Conservation (phyloP, 208 protist species). For the Leishmania tropica region DNA sequence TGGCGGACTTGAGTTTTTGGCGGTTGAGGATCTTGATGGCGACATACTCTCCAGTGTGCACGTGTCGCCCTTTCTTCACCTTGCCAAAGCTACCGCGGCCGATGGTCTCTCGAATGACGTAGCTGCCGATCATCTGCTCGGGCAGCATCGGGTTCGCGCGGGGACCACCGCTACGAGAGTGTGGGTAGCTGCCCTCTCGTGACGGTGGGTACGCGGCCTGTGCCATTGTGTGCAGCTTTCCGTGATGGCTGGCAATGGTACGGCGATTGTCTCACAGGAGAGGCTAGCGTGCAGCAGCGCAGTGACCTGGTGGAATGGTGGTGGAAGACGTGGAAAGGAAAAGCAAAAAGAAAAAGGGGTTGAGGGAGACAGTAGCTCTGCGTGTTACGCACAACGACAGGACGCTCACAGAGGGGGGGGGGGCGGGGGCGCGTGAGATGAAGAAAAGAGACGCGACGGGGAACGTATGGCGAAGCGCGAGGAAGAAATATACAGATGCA, state of each 20-base stretch:
- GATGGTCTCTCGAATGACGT: slow-evolving; percentile 98
- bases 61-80: slow-evolving; percentile 98
- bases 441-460: not conserved
- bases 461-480: not conserved
- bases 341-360: not conserved
- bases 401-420: not conserved
- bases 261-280: not conserved
- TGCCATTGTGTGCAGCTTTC: slow-evolving; percentile 15
- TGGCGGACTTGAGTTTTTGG: slow-evolving; percentile 95
- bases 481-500: not conserved
- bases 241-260: not conserved
- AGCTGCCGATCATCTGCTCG: slow-evolving; percentile 95
- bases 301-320: not conserved
- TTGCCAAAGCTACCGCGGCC: slow-evolving; percentile 99
- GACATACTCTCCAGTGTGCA: slow-evolving; percentile 96
- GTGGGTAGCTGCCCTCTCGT: slow-evolving; percentile 24
- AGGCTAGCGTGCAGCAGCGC: not conserved
- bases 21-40: slow-evolving; percentile 99
- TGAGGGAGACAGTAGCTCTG: not conserved
- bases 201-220: slow-evolving; percentile 16
- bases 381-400: not conserved
- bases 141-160: slow-evolving; percentile 14
- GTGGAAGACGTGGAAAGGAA: not conserved
- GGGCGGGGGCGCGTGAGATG: not conserved
- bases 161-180: slow-evolving; percentile 9